Base-by-base conservation (phyloP, 2,329 filamentous ascomycete species). In the Microsporum audouinii region DNA sequence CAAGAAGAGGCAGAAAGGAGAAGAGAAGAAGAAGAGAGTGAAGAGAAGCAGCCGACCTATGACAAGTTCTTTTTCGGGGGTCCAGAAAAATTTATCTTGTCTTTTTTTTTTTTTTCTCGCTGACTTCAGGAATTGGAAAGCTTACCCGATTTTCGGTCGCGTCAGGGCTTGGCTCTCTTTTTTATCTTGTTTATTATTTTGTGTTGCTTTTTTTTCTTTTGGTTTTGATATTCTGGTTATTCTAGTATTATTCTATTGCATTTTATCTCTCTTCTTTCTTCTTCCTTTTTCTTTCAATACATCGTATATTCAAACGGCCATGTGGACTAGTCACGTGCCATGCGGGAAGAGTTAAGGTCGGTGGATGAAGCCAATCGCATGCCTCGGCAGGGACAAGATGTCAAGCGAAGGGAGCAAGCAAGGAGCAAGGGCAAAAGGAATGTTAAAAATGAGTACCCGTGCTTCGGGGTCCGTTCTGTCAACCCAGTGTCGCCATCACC, bases 131-230 rank as follows among this genome's bases (percentile, higher is more conserved):
- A 51, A 51, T 27, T 51, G 45, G 45, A 51, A 51, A 51, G 45
- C 45, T 51, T 51, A 51, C 45, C 45, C 45, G 45, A 51, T 51
- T 51, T 51, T 51, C 45, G 45, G 45, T 51, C 45, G 45, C 45
- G 45, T 27, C 45, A 51, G 14, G 45, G 27, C 45, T 51, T 51
- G 45, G 45, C 45, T 51, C 12, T 31, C 14, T 2, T 8, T 31
- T n/a, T 1, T 10, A 23, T 49, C 10, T 14, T 2, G 27, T 29
- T 51, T 49, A 4, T 14, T 5, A 14, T 31, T 51, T 51, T 14
- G 17, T 23, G 17, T 23, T 23, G 17, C 17, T 29, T 12, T 27
- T 23, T 3, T 31, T 23, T 23, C 45, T 49, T 47, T 17, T 17
- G 27, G 27, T 27, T 5, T 51, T 49, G 45, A 27, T 29, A 29